Conservation (phyloP, 1,284 basidiomycete species). For the Austropuccinia psidii region DNA sequence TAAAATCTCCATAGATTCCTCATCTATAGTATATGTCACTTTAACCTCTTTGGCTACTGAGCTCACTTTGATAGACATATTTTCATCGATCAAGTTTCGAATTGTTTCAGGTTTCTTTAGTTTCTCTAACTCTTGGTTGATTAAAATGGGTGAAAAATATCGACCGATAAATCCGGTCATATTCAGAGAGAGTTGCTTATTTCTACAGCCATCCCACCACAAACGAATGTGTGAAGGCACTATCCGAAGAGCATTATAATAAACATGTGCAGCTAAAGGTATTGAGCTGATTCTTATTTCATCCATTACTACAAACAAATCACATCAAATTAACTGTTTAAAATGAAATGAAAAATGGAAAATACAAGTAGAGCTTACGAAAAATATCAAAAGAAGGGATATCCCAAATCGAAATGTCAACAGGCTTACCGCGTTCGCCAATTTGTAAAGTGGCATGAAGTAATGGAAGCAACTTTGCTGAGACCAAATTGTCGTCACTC, state of each 20-base stretch:
- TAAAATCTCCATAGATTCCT: slow-evolving; percentile 84
- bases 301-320: slow-evolving; percentile 40
- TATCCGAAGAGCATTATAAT: slow-evolving; percentile 70
- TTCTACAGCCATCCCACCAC: slow-evolving; percentile 81
- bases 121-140: slow-evolving; percentile 69
- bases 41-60: slow-evolving; percentile 63
- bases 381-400: slow-evolving; percentile 79
- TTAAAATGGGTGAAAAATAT: slow-evolving; percentile 85
- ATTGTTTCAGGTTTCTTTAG: slow-evolving; percentile 61
- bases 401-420: slow-evolving; percentile 72
- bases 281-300: slow-evolving; percentile 49
- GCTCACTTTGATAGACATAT: slow-evolving; percentile 68
- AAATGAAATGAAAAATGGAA: not conserved
- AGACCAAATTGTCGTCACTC: slow-evolving; percentile 61
- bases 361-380: slow-evolving; percentile 53
- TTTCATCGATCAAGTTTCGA: slow-evolving; percentile 68
- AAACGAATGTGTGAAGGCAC: slow-evolving; percentile 72
- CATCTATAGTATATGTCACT: slow-evolving; percentile 77
- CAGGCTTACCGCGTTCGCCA: slow-evolving; percentile 56
- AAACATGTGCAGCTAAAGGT: slow-evolving; percentile 73
- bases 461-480: slow-evolving; percentile 62
- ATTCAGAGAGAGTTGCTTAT: slow-evolving; percentile 70
- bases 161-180: slow-evolving; percentile 71
- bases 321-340: slow-evolving; percentile 50
- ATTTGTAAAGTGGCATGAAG: slow-evolving; percentile 64